Conservation (phyloP, 169 alveolate genomes). For the Plasmodium vivax region DNA sequence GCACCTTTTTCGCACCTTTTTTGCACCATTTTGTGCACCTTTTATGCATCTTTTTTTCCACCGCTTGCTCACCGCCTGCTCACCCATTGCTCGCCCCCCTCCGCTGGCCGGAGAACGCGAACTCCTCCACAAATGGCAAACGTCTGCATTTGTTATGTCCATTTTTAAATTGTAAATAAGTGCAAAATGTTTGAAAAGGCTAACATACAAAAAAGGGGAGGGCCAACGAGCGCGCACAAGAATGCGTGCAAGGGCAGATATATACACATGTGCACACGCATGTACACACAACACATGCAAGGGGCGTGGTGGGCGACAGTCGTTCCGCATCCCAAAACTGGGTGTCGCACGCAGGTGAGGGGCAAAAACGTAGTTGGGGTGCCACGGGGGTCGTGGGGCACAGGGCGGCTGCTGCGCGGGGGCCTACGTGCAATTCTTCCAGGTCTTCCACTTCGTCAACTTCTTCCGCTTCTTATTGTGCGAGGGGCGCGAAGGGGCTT, state of each 20-base stretch:
- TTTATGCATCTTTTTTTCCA: too few relatives aligned
- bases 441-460: too few relatives aligned
- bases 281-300: neutral
- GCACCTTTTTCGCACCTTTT: too few relatives aligned
- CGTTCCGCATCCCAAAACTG: neutral
- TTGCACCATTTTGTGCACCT: too few relatives aligned
- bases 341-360: neutral
- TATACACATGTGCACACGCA: neutral
- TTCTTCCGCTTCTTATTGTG: neutral
- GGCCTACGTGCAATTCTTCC: neutral
- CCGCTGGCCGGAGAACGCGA: neutral
- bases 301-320: neutral
- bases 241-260: neutral
- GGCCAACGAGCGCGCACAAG: neutral
- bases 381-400: neutral
- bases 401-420: neutral
- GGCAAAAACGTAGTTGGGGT: neutral
- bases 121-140: neutral
- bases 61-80: too few relatives aligned
- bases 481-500: neutral
- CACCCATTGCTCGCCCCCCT: neutral
- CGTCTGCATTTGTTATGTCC: slow-evolving; percentile 22
- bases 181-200: slow-evolving; percentile 21
- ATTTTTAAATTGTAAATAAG: slow-evolving; percentile 13
- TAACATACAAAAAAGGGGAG: slow-evolving; percentile 56